phyloP scores from a whole-genome alignment of 345 rosid species.

The Citrus trifoliata region DNA sequence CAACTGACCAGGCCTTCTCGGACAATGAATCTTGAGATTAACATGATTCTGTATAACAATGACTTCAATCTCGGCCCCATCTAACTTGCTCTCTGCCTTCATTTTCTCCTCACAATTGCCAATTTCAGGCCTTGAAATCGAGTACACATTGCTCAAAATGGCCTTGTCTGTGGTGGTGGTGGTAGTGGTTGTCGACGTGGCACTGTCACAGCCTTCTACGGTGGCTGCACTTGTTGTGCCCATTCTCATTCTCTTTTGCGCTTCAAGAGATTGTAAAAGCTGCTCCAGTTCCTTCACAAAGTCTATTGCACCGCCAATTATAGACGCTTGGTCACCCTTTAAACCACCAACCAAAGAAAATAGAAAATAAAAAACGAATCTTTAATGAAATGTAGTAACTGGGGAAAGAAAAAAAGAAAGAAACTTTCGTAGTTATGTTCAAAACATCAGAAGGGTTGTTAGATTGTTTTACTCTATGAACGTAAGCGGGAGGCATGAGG shows the following conservation, averaged over 20 bases:
- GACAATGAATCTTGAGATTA: conserved; percentile 53
- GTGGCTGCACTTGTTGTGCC: conserved; percentile 11
- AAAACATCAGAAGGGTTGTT: not conserved
- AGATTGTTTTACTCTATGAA: conserved; percentile 49
- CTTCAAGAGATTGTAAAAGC: conserved; percentile 58
- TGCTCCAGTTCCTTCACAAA: conserved; percentile 80
- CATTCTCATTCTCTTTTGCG: conserved; percentile 37
- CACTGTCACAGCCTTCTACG: not conserved
- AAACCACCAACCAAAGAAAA: not conserved
- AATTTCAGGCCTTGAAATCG: not conserved
- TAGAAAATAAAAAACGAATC: not conserved
- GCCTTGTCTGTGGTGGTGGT: not conserved
- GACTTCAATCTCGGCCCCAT: conserved; percentile 44
- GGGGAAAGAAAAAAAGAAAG: not conserved
- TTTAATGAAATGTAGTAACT: not conserved
- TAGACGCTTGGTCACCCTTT: conserved; percentile 85
- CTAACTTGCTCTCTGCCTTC: conserved; percentile 24
- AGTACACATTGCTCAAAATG: conserved; percentile 9
- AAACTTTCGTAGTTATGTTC: not conserved
- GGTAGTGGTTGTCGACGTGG: not conserved
- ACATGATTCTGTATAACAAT: conserved; percentile 56
- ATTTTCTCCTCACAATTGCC: conserved; percentile 12
- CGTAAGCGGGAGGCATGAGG: conserved; percentile 63
- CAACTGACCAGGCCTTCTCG: conserved; percentile 54
- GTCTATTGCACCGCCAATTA: conserved; percentile 85